Conservation (phyloP, 495 filamentous ascomycete genomes). For the Aspergillus bridgeri region DNA sequence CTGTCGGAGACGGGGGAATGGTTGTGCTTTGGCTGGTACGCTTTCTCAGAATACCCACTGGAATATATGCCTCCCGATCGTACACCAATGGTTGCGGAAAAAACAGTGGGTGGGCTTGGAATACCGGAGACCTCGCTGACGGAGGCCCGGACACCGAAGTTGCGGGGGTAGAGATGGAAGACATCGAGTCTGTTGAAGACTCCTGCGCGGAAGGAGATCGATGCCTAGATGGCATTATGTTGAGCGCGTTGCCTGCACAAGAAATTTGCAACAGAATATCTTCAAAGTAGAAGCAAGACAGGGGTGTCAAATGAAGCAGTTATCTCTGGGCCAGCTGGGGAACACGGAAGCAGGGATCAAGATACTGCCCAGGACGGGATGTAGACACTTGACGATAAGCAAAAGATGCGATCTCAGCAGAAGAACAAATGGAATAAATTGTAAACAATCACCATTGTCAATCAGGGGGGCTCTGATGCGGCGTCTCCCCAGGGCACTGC, state of each 20-base stretch:
- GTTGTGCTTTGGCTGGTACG: background rate
- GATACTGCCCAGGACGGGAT: too few relatives aligned
- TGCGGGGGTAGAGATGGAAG: background rate
- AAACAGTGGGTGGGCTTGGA: background rate
- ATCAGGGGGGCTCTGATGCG: background rate
- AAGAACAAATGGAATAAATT: background rate
- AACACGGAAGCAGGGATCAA: background rate
- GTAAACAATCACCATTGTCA: background rate
- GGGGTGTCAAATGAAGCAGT: background rate
- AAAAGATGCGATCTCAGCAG: background rate
- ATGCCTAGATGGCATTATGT: background rate
- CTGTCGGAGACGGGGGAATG: background rate
- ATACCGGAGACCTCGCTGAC: background rate
- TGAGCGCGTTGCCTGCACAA: background rate
- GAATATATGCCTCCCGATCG: constrained; percentile 14
- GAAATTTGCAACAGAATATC: background rate
- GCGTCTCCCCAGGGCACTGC: background rate
- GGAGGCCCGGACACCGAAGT: background rate
- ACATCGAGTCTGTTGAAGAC: constrained; percentile 1
- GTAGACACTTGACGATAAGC: background rate
- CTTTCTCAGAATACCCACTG: constrained; percentile 20
- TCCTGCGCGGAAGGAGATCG: background rate
- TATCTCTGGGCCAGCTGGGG: background rate
- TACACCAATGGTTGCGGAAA: background rate
- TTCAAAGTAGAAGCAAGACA: background rate